These are phyloP conservation scores for Syncephalastrum sp. DNA, from an alignment of 371 early-diverging fungal genomes.

Conservation along the genomic window DNA sequence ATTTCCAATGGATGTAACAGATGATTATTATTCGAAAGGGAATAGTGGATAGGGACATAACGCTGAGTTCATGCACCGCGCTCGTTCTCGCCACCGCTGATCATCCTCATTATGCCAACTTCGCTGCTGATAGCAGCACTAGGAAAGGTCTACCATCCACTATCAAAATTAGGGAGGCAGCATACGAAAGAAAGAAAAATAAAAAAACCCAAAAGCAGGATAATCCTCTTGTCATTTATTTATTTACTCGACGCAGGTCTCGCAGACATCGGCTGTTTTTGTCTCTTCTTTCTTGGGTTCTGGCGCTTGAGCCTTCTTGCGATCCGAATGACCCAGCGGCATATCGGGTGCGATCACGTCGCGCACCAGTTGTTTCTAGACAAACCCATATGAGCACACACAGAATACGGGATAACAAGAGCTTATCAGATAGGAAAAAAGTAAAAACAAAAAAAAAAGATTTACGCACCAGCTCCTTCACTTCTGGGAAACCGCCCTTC, in stretches of 20 bases:
- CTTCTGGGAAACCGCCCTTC: conserved; percentile 67
- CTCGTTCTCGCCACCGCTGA: too few species aligned
- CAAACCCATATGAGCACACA: not conserved
- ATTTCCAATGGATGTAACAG: too few species aligned
- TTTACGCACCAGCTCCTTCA: conserved; percentile 62
- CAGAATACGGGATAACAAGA: not conserved
- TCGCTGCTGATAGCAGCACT: too few species aligned
- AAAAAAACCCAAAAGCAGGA: too few species aligned
- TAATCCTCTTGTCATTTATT: too few species aligned
- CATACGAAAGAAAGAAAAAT: too few species aligned
- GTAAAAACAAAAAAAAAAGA: conserved; percentile 3
- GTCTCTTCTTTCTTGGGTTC: conserved; percentile 5
- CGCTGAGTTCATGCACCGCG: too few species aligned
- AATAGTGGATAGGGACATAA: too few species aligned
- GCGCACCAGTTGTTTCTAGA: conserved; percentile 66
- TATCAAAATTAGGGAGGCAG: too few species aligned
- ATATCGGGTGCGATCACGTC: conserved; percentile 65
- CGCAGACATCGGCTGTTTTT: conserved; percentile 5
- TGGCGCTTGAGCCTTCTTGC: conserved; percentile 10
- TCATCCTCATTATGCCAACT: too few species aligned
- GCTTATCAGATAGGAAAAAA: not conserved
- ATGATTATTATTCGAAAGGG: too few species aligned
- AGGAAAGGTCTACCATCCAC: too few species aligned
- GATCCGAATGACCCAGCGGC: conserved; percentile 64
- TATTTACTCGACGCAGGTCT: conserved; percentile 15